A percentile compares a stretch with the other conserved stretches of the same genome.
phyloP scores from a whole-genome alignment of 208 protist genomes.

The Acanthamoeba healyi region DNA sequence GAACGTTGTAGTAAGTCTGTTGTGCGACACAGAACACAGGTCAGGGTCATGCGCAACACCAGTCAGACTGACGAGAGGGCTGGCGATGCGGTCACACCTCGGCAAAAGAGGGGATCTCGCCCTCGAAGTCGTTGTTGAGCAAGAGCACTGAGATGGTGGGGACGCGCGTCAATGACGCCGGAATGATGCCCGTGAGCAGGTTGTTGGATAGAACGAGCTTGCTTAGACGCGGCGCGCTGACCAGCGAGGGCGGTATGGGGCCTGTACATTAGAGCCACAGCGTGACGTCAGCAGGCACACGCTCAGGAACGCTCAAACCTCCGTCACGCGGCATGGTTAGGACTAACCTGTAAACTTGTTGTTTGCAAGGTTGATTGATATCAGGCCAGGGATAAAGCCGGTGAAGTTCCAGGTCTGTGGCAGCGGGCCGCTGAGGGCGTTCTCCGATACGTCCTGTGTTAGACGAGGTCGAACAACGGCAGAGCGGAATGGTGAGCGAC shows the following conservation, averaged over 20 bases:
- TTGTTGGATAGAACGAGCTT: neutral
- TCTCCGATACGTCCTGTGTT: constrained; percentile 2
- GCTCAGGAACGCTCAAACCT: too few relatives aligned
- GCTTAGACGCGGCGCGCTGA: neutral
- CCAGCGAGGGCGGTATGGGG: neutral
- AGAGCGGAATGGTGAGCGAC: too few relatives aligned
- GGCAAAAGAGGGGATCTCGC: neutral
- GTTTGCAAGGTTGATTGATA: neutral
- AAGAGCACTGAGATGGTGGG: neutral
- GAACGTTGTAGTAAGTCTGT: too few relatives aligned
- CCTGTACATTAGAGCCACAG: neutral
- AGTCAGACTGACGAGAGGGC: neutral
- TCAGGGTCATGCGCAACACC: neutral
- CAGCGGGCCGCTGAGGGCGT: neutral
- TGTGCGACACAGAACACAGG: neutral
- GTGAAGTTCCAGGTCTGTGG: neutral
- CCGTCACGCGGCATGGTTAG: neutral
- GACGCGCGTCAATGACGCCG: neutral
- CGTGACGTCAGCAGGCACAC: too few relatives aligned
- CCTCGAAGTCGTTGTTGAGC: neutral
- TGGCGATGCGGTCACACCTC: neutral
- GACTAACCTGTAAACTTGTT: neutral
- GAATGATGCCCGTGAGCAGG: neutral
- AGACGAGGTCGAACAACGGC: too few relatives aligned
- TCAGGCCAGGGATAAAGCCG: neutral